A percentile compares a stretch with the other conserved stretches of the same genome.
These are phyloP conservation scores for Clarireedia sp. DNA, from an alignment of 2,329 filamentous ascomycete genomes.

Conservation along the genomic window DNA sequence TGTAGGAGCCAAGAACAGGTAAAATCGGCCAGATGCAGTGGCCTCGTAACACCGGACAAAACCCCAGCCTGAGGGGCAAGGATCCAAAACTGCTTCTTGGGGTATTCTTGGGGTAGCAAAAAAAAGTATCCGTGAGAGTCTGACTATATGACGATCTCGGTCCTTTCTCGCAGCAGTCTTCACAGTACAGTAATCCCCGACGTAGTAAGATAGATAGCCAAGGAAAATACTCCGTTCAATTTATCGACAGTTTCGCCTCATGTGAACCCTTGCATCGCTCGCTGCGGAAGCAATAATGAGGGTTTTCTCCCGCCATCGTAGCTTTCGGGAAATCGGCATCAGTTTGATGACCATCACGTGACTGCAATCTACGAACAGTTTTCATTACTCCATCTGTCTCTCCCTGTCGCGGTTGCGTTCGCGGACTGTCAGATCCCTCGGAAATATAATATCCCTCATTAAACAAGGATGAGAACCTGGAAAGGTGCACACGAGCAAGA, in stretches of 20 bases:
- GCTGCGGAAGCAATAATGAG: not conserved
- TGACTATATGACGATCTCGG: not conserved
- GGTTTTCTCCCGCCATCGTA: not conserved
- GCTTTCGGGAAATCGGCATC: not conserved
- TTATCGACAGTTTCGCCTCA: not conserved
- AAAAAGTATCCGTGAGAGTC: not conserved
- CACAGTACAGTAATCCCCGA: not conserved
- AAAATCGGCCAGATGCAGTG: not conserved
- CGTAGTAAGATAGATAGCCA: not conserved
- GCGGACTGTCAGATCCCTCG: not conserved
- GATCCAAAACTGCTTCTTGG: not conserved
- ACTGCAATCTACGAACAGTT: not conserved
- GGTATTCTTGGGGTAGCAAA: not conserved
- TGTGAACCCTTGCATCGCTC: not conserved
- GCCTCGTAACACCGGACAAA: not conserved
- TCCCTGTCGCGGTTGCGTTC: not conserved
- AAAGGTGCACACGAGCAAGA: not conserved
- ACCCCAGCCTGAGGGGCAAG: no score
- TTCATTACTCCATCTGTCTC: not conserved
- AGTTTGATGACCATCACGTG: not conserved
- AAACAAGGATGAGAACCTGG: not conserved
- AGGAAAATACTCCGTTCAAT: not conserved
- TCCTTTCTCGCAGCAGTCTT: not conserved
- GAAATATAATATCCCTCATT: slow-evolving; percentile 9
- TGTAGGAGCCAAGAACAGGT: not conserved